phyloP scores from a whole-genome alignment of 352 stramenopile species.

The Globisporangium yorkense region DNA sequence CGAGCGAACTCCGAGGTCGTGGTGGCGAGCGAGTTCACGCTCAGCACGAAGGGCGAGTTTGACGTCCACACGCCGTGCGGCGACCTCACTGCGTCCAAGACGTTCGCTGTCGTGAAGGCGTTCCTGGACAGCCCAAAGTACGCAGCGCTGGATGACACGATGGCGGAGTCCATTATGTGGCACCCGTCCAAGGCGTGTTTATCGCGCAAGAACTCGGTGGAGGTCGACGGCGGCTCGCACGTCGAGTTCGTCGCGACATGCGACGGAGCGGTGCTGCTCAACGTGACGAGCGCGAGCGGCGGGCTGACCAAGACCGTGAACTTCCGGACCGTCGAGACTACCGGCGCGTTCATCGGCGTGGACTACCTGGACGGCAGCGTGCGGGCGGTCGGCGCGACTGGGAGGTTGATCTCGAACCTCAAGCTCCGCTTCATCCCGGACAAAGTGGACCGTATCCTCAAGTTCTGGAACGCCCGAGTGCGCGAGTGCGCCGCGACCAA shows the following conservation, averaged over 20 bases:
- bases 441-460: slow-evolving; percentile 13
- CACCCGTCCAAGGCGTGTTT: slow-evolving; percentile 19
- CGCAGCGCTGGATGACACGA: slow-evolving; percentile 13
- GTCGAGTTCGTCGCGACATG: slow-evolving; percentile 21
- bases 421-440: slow-evolving; percentile 19
- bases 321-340: slow-evolving; percentile 19
- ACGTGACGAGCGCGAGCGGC: slow-evolving; percentile 11
- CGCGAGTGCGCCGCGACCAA: slow-evolving; percentile 18
- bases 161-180: slow-evolving; percentile 16
- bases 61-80: slow-evolving; percentile 14
- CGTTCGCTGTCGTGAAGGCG: slow-evolving; percentile 14
- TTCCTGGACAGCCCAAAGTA: slow-evolving; percentile 19
- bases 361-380: slow-evolving; percentile 15
- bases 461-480: slow-evolving; percentile 3
- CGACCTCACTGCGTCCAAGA: slow-evolving; percentile 17
- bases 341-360: slow-evolving; percentile 17
- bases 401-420: slow-evolving; percentile 10
- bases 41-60: slow-evolving; percentile 13
- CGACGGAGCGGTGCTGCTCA: slow-evolving; percentile 13
- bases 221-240: slow-evolving; percentile 25
- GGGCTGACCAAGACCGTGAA: slow-evolving; percentile 21
- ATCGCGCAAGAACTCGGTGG: slow-evolving; percentile 14
- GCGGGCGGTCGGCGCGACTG: slow-evolving; percentile 13
- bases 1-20: slow-evolving; percentile 3
- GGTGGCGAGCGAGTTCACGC: slow-evolving; percentile 15